Evolutionary conservation across 164 flowering plant genomes (phyloP).

Genomic region (Chloranthus sessilifolius): DNA sequence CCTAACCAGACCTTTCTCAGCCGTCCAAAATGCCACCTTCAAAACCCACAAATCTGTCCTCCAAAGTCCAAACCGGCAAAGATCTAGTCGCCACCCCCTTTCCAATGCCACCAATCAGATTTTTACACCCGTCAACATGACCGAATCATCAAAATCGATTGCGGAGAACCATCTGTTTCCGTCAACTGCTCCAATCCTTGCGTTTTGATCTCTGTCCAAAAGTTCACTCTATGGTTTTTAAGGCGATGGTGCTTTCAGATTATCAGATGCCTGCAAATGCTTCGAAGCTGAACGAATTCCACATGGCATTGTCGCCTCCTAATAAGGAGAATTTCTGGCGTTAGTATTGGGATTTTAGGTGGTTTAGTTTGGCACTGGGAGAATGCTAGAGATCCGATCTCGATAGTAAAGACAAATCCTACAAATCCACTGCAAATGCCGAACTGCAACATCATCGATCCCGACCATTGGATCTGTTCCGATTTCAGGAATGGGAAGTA

Average conservation of each 20-base stretch:
- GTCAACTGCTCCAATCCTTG: slow-evolving; percentile 87
- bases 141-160: neutral
- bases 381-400: slow-evolving; percentile 61
- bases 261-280: slow-evolving; percentile 76
- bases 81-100: slow-evolving; percentile 38
- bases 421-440: slow-evolving; percentile 20
- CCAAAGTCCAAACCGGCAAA: slow-evolving; percentile 82
- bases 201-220: slow-evolving; percentile 57
- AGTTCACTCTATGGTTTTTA: slow-evolving; percentile 63
- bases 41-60: slow-evolving; percentile 57
- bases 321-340: slow-evolving; percentile 97
- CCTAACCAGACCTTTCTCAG: slow-evolving; percentile 59
- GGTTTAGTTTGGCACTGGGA: slow-evolving; percentile 81
- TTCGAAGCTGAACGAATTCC: slow-evolving; percentile 67
- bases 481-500: slow-evolving; percentile 70
- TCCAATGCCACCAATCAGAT: slow-evolving; percentile 23
- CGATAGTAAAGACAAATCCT: slow-evolving; percentile 13
- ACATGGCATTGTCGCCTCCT: slow-evolving; percentile 83
- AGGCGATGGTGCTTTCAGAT: slow-evolving; percentile 68
- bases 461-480: slow-evolving; percentile 53
- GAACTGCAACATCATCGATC: slow-evolving; percentile 72
- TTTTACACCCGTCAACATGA: neutral
- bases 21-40: slow-evolving; percentile 69
- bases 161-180: slow-evolving; percentile 2
- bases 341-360: slow-evolving; percentile 82